Evolutionary conservation across 192 early-diverging fungal species (phyloP), one percentile per base, ranked within the genome.

Genomic region (Linnemannia elongata): DNA sequence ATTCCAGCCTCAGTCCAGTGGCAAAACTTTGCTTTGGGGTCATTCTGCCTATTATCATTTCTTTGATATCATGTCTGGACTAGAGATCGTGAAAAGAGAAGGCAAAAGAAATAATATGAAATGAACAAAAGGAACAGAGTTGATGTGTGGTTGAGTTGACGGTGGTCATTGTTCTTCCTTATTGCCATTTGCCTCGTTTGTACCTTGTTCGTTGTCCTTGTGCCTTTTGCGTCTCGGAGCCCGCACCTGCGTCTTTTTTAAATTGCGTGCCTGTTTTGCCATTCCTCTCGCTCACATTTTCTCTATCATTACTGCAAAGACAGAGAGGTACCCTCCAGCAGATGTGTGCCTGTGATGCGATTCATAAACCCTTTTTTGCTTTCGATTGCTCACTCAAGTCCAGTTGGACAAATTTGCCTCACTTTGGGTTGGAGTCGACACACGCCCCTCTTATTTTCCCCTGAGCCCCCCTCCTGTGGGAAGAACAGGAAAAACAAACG

Each of bases 401-500:
- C 60, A 66, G 30, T 24, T 66, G 60, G 60, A 66, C 60, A 66
- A 33, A 33, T 33, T 30, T 66, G 60, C 60, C 60, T 66, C 60
- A 30, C 33, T 30, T 66, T 35, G 30, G 60, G 15, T 12, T 33
- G 35, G 60, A 15, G 30, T 35, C 60, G 60, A 66, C 60, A 66
- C n/a, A 66, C 30, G 60, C 60, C 27, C 30, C 24, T 12, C 12
- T 15, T 33, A 24, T 66, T 24, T 10, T 27, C n/a, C 60, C 60
- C 60, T 66, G n/a, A 3, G 33, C n/a, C 60, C 3, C 18, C 18
- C 9, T 0, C 18, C 9, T 0, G 17, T 17, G 60, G 9, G 60
- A 66, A 13, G 60, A 66, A 4, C 60, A 66, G 60, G 60, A 66
- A 66, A 66, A 66, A 66, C 60, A 66, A 66, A 66, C 60, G 60